A percentile compares a stretch with the other conserved stretches of the same genome.
Evolutionary conservation across 2,329 filamentous ascomycete species (phyloP).

Genomic region (Fusarium metavorans): DNA sequence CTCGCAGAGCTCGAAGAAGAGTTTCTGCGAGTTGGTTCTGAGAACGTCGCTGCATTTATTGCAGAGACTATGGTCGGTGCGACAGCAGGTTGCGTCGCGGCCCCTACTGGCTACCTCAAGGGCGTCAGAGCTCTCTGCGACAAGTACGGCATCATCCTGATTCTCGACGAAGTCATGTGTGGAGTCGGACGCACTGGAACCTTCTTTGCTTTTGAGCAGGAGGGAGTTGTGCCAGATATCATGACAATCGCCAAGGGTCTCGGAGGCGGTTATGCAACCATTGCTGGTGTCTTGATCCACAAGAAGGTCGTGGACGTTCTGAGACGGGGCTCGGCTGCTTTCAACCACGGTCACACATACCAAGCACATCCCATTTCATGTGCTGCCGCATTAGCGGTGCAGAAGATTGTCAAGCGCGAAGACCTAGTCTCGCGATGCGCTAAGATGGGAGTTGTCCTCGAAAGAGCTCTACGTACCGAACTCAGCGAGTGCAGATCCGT

Average conservation of each 20-base stretch:
- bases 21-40: slow-evolving; percentile 56
- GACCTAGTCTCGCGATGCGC: slow-evolving; percentile 42
- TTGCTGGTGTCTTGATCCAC: slow-evolving; percentile 68
- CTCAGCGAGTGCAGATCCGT: slow-evolving; percentile 4
- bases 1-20: slow-evolving; percentile 56
- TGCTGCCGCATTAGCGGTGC: slow-evolving; percentile 55
- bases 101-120: slow-evolving; percentile 63
- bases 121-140: slow-evolving; percentile 63
- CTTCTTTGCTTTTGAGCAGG: slow-evolving; percentile 68
- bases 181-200: slow-evolving; percentile 70
- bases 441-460: slow-evolving; percentile 12
- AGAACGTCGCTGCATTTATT: slow-evolving; percentile 59
- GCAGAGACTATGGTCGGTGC: slow-evolving; percentile 59
- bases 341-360: slow-evolving; percentile 70
- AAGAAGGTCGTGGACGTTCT: slow-evolving; percentile 36
- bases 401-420: slow-evolving; percentile 52
- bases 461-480: not conserved
- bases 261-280: slow-evolving; percentile 66
- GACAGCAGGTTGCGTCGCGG: slow-evolving; percentile 62
- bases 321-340: slow-evolving; percentile 44
- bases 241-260: slow-evolving; percentile 71
- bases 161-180: slow-evolving; percentile 73
- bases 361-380: slow-evolving; percentile 54
- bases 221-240: slow-evolving; percentile 61
- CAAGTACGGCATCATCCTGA: slow-evolving; percentile 62